phyloP scores from a whole-genome alignment of 768 basidiomycete species.

The Boletus reticulatus region DNA sequence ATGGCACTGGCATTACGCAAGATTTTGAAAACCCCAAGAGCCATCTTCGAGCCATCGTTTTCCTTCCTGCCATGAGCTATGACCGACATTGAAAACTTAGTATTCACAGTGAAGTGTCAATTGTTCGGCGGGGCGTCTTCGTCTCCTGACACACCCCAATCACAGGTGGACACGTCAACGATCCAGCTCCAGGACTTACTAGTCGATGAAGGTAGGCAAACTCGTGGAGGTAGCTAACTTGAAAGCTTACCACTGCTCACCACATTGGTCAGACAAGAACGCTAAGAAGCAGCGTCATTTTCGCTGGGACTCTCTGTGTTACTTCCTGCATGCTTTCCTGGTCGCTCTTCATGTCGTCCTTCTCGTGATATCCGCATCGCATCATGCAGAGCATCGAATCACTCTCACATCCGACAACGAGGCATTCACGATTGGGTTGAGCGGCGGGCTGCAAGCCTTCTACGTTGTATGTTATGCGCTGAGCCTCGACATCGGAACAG shows the following conservation, averaged over 20 bases:
- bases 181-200: too few relatives aligned
- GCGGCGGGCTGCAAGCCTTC: neutral
- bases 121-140: too few relatives aligned
- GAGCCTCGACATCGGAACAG: neutral
- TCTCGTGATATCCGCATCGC: neutral
- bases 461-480: neutral
- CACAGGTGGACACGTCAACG: too few relatives aligned
- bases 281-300: neutral
- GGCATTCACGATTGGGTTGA: neutral
- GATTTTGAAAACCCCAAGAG: too few relatives aligned
- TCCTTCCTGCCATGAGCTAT: too few relatives aligned
- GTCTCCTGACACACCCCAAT: too few relatives aligned
- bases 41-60: too few relatives aligned
- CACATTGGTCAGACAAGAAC: neutral
- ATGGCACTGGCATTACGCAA: too few relatives aligned
- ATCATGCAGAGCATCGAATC: neutral
- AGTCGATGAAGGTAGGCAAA: too few relatives aligned
- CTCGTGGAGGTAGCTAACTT: neutral
- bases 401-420: neutral
- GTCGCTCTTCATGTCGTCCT: neutral
- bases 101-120: too few relatives aligned
- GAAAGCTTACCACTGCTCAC: neutral
- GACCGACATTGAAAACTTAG: too few relatives aligned
- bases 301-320: neutral
- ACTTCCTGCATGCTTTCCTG: neutral